These are phyloP conservation scores for Colletotrichum godetiae DNA, from an alignment of 2,329 filamentous ascomycete species.

Conservation along the genomic window DNA sequence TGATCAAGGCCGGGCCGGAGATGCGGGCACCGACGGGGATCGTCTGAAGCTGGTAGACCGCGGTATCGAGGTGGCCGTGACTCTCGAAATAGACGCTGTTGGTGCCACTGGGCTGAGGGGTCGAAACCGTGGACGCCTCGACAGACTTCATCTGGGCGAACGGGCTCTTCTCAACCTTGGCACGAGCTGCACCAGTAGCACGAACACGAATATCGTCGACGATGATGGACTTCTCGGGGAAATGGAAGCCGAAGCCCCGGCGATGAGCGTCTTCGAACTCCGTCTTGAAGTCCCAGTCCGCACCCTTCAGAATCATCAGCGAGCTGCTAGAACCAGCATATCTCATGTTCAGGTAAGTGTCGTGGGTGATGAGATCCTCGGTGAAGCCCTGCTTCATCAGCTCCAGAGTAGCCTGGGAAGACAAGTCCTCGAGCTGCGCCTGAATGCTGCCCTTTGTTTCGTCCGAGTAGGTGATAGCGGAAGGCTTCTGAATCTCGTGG, in stretches of 20 bases:
- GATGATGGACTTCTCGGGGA: conserved; percentile 48
- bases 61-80: conserved; percentile 24
- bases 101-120: conserved; percentile 77
- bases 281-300: conserved; percentile 63
- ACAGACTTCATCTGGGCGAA: conserved; percentile 33
- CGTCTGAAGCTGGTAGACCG: conserved; percentile 26
- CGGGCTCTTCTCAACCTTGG: conserved; percentile 35
- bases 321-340: conserved; percentile 56
- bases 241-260: conserved; percentile 76
- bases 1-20: conserved; percentile 76
- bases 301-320: conserved; percentile 47
- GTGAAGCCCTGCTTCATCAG: conserved; percentile 43
- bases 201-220: conserved; percentile 38
- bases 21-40: conserved; percentile 30
- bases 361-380: conserved; percentile 51
- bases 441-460: conserved; percentile 35
- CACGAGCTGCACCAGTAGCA: conserved; percentile 28
- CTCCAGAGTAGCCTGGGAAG: conserved; percentile 43
- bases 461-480: conserved; percentile 41
- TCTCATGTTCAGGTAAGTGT: conserved; percentile 55
- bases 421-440: conserved; percentile 45
- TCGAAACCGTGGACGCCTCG: conserved; percentile 47
- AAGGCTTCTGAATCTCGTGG: conserved; percentile 52
- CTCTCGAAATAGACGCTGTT: conserved; percentile 41
- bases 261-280: conserved; percentile 78